Evolutionary conservation across 108 stramenopile species (phyloP), one percentile per base, ranked within the genome.

Genomic region (Bacterosira constricta): DNA sequence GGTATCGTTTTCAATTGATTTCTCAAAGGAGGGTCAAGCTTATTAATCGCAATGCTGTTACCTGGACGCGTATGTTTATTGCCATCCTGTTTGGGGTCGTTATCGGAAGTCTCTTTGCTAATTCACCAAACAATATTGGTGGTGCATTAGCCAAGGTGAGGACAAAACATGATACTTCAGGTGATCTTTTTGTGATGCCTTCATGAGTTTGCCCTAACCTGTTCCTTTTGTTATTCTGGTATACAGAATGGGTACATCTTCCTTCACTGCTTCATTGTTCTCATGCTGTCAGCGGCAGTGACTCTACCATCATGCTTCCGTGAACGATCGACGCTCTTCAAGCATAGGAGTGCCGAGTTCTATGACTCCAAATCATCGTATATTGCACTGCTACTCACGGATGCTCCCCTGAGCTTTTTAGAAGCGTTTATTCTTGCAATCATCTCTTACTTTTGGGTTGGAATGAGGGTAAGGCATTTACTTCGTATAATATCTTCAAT

Each of bases 391-490:
- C 12, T 75, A 36, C 10, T 68, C 13, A 39, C 65, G 6, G 80
- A 82, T 36, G 8, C 65, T 21, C 80, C 80, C 1, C 63, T 82
- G 5, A 63, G 67, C 26, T 18, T 82, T 10, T 32, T 82, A 13
- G 80, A 82, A 37, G 80, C 80, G 1, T 57, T 42, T 17, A 38
- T 82, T 31, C 41, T 82, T 32, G 69, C 80, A 13, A 20, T 32
- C 70, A 71, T 82, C 20, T 82, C 80, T 2, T 82, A 82, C 46
- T 82, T 38, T n/a, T 82, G 80, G 80, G 80, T 82, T 23, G 75
- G 54, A 6, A 71, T 82, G 75, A 61, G 42, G 41, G 41, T 42
- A 11, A 42, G 41, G 12, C 41, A 9, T 42, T 42, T 2, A 2
- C n/a, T 8, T 42, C 9, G 12, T 42, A n/a, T n/a, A n/a, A n/a